Evolutionary conservation across 177 flowering plant genomes (phyloP), one percentile per base, ranked within the genome.

Genomic region (Tripterygium wilfordii): DNA sequence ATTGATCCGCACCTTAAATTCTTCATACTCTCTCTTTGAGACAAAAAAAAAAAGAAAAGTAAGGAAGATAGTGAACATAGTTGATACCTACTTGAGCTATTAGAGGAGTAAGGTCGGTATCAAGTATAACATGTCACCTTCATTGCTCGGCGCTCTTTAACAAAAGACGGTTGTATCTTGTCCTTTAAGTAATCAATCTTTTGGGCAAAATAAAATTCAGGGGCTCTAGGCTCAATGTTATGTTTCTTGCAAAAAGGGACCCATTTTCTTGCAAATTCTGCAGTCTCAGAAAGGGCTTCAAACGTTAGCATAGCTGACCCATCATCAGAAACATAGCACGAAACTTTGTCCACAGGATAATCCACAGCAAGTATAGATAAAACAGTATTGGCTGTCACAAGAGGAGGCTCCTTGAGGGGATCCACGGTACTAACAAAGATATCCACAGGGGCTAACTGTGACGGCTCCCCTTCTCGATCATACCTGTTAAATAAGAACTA

Each of bases 381-480:
- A 48, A 94, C 96, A 39, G 99, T 94, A 61, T 94, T 94, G n/a
- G 99, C 99, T 29, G 99, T 94, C 5, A 89, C 61, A 37, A 94
- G 77, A 49, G 99, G 99, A 23, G 99, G 99, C 71, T 94, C 99
- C 61, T 94, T 94, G 46, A 94, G 67, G 20, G 99, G 99, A 69
- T 94, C 99, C 79, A 89, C 97, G 0, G 99, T 94, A 81, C 99
- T 94, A 32, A 94, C 99, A 74, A 94, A 94, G 36, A 94, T 60
- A 66, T 94, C 99, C 10, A 94, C 66, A 37, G 99, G 99, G 41
- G 88, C 91, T 47, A 92, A 58, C 63, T 79, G 97, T 36, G 97
- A 84, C 39, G 97, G 95, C 57, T 92, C 99, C 29, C 97, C 97
- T 39, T 89, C 97, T 17, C 96, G 68, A 49, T 92, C 99, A 70